Evolutionary conservation across 2,329 filamentous ascomycete genomes (phyloP).

Genomic region (Helotiales sp.): DNA sequence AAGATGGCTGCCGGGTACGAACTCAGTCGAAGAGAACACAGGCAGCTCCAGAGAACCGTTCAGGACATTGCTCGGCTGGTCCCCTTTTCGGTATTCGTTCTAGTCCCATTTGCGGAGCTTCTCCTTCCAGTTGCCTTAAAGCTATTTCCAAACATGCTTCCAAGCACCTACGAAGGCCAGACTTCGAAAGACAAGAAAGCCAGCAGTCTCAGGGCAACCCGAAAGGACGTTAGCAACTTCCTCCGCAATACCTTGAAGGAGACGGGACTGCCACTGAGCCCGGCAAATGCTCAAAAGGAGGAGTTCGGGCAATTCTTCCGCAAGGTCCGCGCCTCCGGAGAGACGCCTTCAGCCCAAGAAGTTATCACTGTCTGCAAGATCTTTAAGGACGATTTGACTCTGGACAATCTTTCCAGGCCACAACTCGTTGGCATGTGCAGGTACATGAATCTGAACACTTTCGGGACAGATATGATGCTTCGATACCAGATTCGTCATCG

Average conservation of each 20-base stretch:
- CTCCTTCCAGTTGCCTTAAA: slow-evolving; percentile 88
- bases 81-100: slow-evolving; percentile 94
- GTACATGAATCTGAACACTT: slow-evolving; percentile 97
- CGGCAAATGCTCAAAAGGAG: slow-evolving; percentile 82
- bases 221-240: slow-evolving; percentile 92
- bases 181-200: slow-evolving; percentile 90
- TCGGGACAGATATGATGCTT: slow-evolving; percentile 96
- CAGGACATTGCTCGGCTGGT: slow-evolving; percentile 91
- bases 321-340: slow-evolving; percentile 89
- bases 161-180: slow-evolving; percentile 94
- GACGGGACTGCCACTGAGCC: slow-evolving; percentile 86
- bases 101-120: slow-evolving; percentile 93
- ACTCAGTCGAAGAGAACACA: slow-evolving; percentile 87
- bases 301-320: slow-evolving; percentile 97
- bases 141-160: slow-evolving; percentile 95
- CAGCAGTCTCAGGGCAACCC: slow-evolving; percentile 74
- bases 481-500: slow-evolving; percentile 95
- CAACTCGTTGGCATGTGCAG: slow-evolving; percentile 97
- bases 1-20: slow-evolving; percentile 99
- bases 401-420: slow-evolving; percentile 94
- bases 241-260: slow-evolving; percentile 86
- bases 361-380: slow-evolving; percentile 99
- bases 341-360: slow-evolving; percentile 82
- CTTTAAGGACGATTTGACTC: slow-evolving; percentile 95
- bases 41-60: slow-evolving; percentile 89